These are phyloP conservation scores for Exophiala xenobiotica DNA, from an alignment of 2,329 filamentous ascomycete species.

Conservation along the genomic window DNA sequence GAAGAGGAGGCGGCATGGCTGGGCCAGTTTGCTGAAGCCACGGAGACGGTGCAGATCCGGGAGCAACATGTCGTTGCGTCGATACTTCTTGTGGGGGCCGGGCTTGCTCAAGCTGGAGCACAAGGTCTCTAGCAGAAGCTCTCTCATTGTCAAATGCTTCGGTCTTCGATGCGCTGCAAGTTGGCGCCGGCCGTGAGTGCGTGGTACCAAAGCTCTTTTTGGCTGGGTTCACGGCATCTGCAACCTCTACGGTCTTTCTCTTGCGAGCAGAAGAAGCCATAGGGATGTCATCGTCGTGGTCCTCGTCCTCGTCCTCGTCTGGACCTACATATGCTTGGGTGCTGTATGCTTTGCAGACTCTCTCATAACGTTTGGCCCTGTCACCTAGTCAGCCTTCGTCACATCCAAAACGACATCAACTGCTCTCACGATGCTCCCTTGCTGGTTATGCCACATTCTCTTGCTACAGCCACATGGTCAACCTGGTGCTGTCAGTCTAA, in stretches of 20 bases:
- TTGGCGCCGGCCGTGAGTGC: background rate
- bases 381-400: conserved; percentile 3
- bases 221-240: background rate
- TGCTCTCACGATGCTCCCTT: conserved; percentile 68
- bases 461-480: conserved; percentile 64
- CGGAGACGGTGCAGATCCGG: too few species aligned
- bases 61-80: too few species aligned
- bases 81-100: too few species aligned
- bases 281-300: background rate
- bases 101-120: too few species aligned
- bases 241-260: background rate
- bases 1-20: background rate
- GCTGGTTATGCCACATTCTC: conserved; percentile 61
- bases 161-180: background rate
- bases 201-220: background rate
- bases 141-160: background rate
- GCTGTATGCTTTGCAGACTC: conserved; percentile 61
- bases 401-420: background rate
- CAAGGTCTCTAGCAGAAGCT: too few species aligned
- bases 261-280: background rate
- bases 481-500: conserved; percentile 48
- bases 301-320: background rate
- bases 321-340: conserved; percentile 38
- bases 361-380: conserved; percentile 68
- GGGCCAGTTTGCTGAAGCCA: too few species aligned